Evolutionary conservation across 2,329 filamentous ascomycete species (phyloP).

Genomic region (Colletotrichum sp.): DNA sequence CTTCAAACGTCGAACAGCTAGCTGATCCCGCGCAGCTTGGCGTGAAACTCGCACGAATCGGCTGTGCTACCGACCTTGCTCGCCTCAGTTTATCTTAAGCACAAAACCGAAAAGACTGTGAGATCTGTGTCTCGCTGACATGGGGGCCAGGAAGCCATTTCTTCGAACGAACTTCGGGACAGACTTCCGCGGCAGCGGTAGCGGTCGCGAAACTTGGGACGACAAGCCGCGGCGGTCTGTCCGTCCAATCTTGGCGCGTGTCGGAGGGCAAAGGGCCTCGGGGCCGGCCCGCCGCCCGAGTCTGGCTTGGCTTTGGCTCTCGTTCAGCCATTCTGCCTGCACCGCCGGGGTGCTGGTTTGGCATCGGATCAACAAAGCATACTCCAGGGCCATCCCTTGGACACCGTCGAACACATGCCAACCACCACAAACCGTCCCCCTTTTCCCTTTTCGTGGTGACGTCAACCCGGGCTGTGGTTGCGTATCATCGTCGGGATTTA

Average conservation of each 20-base stretch:
- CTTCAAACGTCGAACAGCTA: background rate
- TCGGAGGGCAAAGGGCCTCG: background rate
- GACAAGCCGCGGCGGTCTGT: background rate
- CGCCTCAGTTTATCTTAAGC: background rate
- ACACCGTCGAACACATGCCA: background rate
- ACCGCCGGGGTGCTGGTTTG: background rate
- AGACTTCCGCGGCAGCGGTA: background rate
- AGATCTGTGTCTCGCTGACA: background rate
- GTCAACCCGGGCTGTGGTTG: background rate
- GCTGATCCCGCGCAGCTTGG: background rate
- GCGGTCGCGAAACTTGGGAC: slow-evolving; percentile 1
- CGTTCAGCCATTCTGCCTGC: background rate
- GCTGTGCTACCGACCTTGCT: background rate
- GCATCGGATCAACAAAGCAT: background rate
- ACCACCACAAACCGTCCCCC: background rate
- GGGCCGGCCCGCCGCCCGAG: slow-evolving; percentile 6
- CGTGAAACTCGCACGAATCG: slow-evolving; percentile 3
- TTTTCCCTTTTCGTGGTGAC: background rate
- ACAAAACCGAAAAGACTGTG: background rate
- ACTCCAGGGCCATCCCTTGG: background rate
- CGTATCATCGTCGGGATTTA: slow-evolving; percentile 1
- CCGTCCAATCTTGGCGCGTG: slow-evolving; percentile 17
- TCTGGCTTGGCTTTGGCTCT: background rate
- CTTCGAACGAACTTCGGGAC: background rate
- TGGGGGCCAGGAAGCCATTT: background rate